Percentiles rank a stretch among this genome's conserved stretches.
phyloP scores from a whole-genome alignment of 257 asterid species.

The Datura wrightii region DNA sequence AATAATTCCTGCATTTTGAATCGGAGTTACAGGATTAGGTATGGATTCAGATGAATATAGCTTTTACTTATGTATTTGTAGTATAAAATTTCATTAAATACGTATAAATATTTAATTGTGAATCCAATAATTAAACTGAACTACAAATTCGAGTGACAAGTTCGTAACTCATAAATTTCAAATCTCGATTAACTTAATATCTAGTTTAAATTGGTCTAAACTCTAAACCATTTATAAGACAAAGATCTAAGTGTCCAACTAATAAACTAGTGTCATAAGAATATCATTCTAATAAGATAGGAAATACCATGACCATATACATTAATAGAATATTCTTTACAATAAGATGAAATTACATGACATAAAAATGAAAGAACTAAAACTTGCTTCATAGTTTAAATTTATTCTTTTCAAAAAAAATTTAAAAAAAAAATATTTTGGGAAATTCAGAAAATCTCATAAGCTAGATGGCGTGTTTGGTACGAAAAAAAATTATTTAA shows the following conservation, averaged over 20 bases:
- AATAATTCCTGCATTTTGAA: too few species aligned
- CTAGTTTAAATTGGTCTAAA: neutral
- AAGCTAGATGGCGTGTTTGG: neutral
- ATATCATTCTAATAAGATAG: slow-evolving; percentile 4
- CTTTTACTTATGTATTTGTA: too few species aligned
- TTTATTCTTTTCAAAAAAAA: slow-evolving; percentile 8
- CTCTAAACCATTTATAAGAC: neutral
- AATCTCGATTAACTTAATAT: too few species aligned
- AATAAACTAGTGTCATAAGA: neutral
- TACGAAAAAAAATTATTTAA: neutral
- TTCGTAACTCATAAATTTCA: too few species aligned
- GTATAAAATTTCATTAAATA: too few species aligned
- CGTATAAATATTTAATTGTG: too few species aligned
- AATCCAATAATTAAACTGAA: too few species aligned
- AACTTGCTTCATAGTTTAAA: neutral
- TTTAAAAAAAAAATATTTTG: neutral
- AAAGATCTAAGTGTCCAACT: neutral
- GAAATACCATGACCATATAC: neutral
- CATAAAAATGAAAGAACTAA: neutral
- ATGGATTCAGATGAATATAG: too few species aligned
- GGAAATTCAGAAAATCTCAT: neutral
- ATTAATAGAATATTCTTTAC: slow-evolving; percentile 4
- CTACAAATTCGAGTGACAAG: too few species aligned
- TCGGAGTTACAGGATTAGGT: too few species aligned
- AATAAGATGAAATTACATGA: neutral